phyloP scores from a whole-genome alignment of 257 asterid genomes.

The Lycium barbarum region DNA sequence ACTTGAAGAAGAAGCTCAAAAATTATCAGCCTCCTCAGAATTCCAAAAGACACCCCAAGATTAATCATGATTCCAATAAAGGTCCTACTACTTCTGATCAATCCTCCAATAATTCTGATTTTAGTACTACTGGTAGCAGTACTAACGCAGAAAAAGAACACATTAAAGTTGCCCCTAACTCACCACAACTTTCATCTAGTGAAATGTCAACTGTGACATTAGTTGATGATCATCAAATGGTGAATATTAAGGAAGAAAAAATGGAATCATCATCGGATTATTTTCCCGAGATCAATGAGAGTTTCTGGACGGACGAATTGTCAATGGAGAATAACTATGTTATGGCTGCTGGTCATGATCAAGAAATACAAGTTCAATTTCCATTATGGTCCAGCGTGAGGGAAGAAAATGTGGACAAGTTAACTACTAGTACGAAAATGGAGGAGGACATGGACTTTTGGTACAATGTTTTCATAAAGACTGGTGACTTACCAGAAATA shows the following conservation, averaged over 20 bases:
- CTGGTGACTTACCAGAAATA: conserved; percentile 31
- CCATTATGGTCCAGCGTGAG: background rate
- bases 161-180: background rate
- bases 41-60: background rate
- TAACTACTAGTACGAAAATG: background rate
- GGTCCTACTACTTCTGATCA: background rate
- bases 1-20: conserved; percentile 29
- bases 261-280: background rate
- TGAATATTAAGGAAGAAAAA: conserved; percentile 10
- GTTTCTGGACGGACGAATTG: conserved; percentile 25
- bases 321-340: background rate
- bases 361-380: background rate
- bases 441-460: conserved; percentile 34
- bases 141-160: background rate
- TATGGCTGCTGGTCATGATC: background rate
- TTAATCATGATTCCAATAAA: background rate
- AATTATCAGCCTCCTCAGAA: background rate
- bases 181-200: conserved; percentile 27
- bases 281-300: conserved; percentile 20
- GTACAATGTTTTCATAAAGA: conserved; percentile 32
- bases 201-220: conserved; percentile 27
- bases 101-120: background rate
- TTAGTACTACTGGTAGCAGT: background rate
- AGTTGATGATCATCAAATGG: background rate
- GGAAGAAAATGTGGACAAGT: conserved; percentile 14